These are phyloP conservation scores for Exophiala dermatitidis DNA, from an alignment of 2,329 filamentous ascomycete genomes.

Conservation along the genomic window DNA sequence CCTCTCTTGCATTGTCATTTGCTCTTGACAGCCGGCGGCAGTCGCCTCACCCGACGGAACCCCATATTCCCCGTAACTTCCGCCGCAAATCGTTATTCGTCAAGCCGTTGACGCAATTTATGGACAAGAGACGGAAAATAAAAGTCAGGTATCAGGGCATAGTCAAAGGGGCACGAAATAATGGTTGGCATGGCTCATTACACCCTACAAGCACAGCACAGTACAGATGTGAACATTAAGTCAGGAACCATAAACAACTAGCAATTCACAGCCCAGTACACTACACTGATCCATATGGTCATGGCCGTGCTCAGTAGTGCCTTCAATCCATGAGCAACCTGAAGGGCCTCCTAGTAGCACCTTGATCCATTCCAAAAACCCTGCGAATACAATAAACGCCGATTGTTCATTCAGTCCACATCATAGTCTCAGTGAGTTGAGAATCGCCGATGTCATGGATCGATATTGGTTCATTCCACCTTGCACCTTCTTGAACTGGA, in stretches of 20 bases:
- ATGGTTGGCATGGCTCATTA: neutral
- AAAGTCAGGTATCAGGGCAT: too few species aligned
- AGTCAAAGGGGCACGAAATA: too few species aligned
- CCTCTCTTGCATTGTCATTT: neutral
- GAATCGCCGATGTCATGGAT: constrained; percentile 92
- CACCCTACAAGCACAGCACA: neutral
- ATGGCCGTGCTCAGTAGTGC: neutral
- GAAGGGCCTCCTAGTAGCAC: neutral
- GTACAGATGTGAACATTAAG: neutral
- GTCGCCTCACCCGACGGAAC: neutral
- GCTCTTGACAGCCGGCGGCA: neutral
- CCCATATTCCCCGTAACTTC: neutral
- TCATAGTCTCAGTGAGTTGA: constrained; percentile 75
- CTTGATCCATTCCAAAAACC: neutral
- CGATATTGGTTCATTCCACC: constrained; percentile 99
- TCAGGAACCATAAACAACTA: neutral
- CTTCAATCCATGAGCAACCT: neutral
- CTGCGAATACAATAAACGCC: neutral
- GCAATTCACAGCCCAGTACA: neutral
- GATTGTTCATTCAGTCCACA: neutral
- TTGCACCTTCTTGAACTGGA: constrained; percentile 94
- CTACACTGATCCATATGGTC: neutral
- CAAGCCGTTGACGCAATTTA: neutral
- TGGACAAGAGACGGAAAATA: neutral
- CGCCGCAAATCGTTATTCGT: neutral